phyloP scores from a whole-genome alignment of 1,284 basidiomycete genomes.

The Ustilago crameri region DNA sequence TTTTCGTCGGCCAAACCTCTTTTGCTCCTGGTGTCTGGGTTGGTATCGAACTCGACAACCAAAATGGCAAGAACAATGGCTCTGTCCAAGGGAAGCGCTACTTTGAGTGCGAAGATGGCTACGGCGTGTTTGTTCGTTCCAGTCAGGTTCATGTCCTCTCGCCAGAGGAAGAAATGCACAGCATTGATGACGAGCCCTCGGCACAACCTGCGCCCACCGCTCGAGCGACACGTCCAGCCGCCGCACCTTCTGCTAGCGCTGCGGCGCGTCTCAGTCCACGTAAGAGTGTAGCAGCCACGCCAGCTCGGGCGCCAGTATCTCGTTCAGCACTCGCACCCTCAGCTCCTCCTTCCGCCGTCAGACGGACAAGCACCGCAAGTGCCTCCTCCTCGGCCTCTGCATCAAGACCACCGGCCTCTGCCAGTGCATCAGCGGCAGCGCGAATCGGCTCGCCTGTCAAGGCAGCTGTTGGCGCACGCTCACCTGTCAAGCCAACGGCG shows the following conservation, averaged over 20 bases:
- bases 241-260: conserved; percentile 16
- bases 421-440: conserved; percentile 13
- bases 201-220: conserved; percentile 8
- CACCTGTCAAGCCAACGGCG: conserved; percentile 37
- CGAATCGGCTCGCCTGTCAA: conserved; percentile 34
- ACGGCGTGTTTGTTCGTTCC: conserved; percentile 91
- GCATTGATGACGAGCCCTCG: conserved; percentile 38
- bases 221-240: conserved; percentile 17
- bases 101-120: conserved; percentile 80
- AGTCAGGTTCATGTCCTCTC: conserved; percentile 80
- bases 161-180: conserved; percentile 44
- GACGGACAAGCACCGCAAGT: conserved; percentile 29
- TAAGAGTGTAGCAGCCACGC: conserved; percentile 33
- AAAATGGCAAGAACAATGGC: conserved; percentile 94
- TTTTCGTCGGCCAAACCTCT: conserved; percentile 83
- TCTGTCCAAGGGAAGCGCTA: conserved; percentile 83
- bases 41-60: conserved; percentile 82
- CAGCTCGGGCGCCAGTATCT: conserved; percentile 19
- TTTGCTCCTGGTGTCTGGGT: conserved; percentile 94
- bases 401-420: conserved; percentile 25
- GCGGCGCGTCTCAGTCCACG: conserved; percentile 35
- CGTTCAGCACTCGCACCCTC: conserved; percentile 19
- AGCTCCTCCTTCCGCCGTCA: conserved; percentile 18
- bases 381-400: conserved; percentile 25
- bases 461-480: conserved; percentile 17